Evolutionary conservation across 2,329 filamentous ascomycete genomes (phyloP).

Genomic region (Pseudogymnoascus sp.): DNA sequence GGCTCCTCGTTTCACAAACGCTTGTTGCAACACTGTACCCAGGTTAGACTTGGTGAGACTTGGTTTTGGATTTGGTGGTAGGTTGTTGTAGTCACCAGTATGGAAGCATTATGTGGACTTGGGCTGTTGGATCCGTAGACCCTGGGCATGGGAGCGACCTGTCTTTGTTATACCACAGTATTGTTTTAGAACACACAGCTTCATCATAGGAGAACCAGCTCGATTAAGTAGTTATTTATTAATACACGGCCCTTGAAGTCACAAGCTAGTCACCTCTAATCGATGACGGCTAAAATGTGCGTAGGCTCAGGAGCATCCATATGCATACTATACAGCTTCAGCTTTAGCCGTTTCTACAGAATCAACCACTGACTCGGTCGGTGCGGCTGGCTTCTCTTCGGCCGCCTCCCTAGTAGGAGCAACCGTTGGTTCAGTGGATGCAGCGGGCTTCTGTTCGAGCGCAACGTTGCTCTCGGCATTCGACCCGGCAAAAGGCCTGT

Average conservation of each 20-base stretch:
- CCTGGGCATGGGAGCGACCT: not conserved
- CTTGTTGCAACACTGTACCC: not conserved
- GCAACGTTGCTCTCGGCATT: conserved; percentile 4
- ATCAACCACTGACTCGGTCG: not conserved
- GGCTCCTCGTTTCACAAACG: not conserved
- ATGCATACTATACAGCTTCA: not conserved
- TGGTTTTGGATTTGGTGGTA: not conserved
- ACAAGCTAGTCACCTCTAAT: not conserved
- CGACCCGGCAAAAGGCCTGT: conserved; percentile 10
- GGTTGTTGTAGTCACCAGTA: not conserved
- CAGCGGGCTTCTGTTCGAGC: not conserved
- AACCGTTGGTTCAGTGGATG: not conserved
- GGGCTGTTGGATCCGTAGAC: not conserved
- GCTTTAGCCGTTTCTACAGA: conserved; percentile 1
- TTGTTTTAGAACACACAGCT: not conserved
- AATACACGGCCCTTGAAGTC: not conserved
- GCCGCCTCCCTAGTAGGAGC: not conserved
- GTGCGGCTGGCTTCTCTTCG: not conserved
- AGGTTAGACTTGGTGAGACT: not conserved
- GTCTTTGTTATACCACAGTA: not conserved
- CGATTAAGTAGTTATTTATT: conserved; percentile 1
- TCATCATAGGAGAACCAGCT: not conserved
- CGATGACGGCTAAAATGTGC: not conserved
- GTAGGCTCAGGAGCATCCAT: not conserved
- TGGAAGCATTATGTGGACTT: not conserved